Evolutionary conservation across 2,329 filamentous ascomycete species (phyloP).

Genomic region (Thielaviopsis musarum): DNA sequence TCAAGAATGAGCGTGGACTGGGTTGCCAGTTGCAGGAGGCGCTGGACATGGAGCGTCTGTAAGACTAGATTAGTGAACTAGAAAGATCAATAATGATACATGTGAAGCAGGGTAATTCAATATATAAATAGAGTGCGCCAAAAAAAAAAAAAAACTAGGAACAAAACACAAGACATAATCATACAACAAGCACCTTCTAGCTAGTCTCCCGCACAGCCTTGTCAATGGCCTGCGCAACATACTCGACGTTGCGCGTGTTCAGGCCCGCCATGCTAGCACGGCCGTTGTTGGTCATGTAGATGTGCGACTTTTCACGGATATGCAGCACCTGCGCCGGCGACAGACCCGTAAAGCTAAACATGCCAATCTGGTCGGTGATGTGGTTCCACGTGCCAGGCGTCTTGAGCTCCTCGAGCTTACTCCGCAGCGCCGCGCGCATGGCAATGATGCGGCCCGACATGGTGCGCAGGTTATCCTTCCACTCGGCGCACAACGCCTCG

Average conservation of each 20-base stretch:
- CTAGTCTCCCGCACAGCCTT: conserved; percentile 49
- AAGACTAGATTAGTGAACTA: neutral
- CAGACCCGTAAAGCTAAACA: conserved; percentile 91
- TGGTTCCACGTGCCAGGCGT: conserved; percentile 92
- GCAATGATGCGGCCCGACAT: conserved; percentile 92
- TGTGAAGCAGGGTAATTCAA: neutral
- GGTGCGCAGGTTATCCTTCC: conserved; percentile 78
- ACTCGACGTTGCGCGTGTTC: conserved; percentile 81
- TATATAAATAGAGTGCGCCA: neutral
- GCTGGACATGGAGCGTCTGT: neutral
- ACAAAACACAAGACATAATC: neutral
- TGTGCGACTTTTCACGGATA: conserved; percentile 52
- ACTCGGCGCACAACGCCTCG: conserved; percentile 63
- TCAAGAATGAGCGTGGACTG: neutral
- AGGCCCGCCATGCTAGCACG: conserved; percentile 97
- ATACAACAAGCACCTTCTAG: neutral
- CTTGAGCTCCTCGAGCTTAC: conserved; percentile 64
- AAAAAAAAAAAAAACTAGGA: neutral
- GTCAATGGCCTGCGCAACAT: conserved; percentile 80
- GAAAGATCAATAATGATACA: neutral
- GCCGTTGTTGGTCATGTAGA: conserved; percentile 96
- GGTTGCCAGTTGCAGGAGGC: neutral
- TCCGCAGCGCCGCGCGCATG: conserved; percentile 67
- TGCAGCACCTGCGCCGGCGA: conserved; percentile 55
- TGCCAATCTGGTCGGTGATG: conserved; percentile 97